Evolutionary conservation across 2,329 filamentous ascomycete genomes (phyloP), one percentile per base, ranked within the genome.

Genomic region (Cladophialophora yegresii): DNA sequence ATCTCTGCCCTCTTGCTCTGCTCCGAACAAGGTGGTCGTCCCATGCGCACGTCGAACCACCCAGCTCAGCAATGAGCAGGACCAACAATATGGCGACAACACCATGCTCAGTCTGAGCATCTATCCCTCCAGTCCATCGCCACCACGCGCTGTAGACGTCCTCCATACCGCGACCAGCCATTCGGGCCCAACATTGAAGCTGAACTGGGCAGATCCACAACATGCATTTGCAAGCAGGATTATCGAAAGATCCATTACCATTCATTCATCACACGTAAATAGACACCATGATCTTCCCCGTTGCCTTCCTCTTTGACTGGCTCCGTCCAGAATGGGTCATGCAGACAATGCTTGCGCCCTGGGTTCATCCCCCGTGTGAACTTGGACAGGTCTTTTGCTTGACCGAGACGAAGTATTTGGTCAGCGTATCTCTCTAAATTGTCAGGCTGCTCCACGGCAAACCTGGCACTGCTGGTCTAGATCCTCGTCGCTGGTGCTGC

Each of bases 221-320:
- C 22, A 13, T 58, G 30, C 30, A 16, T 32, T 61, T 53, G 40
- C 62, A 43, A 43, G 50, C 62, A 63, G 16, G 50, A 32, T 40
- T 49, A 61, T 45, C 28, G 28, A 40, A 60, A 64, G 62, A 64
- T 64, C 56, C 50, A 50, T 61, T 61, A 47, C 58, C 58, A 54
- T 61, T 64, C 57, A 64, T 50, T 64, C 62, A 64, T 64, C 51
- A 54, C 55, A 32, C 62, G 30, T 64, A 45, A 58, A 64, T 54
- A 32, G 54, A 28, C n/a, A 47, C 49, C 57, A 36, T 59, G 40
- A 28, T 56, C 22, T 54, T 40, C 45, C 30, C 28, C 59, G 4
- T 43, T 43, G 3, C 26, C 22, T 62, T 28, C n/a, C 45, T 47
- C 26, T 61, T 23, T 56, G 51, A 12, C 22, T 33, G 58, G 49